phyloP scores from a whole-genome alignment of 2,329 filamentous ascomycete species.

The Ascochyta pisi region DNA sequence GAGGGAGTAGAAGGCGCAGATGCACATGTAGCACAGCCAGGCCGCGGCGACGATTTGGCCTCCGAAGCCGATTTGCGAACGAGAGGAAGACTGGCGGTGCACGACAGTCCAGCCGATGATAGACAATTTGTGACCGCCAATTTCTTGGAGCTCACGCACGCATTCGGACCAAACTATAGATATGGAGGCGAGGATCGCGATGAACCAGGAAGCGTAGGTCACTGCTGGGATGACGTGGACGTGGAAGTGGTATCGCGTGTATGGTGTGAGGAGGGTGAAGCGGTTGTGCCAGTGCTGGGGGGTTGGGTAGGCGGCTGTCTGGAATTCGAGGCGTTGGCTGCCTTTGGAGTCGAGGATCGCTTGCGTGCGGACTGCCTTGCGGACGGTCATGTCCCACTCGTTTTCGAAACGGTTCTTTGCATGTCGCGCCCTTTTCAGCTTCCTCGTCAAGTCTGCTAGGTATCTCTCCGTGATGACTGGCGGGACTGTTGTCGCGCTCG shows the following conservation, averaged over 20 bases:
- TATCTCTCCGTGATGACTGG: slow-evolving; percentile 92
- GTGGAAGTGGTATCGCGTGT: slow-evolving; percentile 79
- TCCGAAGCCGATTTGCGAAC: slow-evolving; percentile 80
- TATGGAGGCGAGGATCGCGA: slow-evolving; percentile 77
- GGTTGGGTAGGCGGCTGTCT: slow-evolving; percentile 54
- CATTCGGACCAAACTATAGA: slow-evolving; percentile 94
- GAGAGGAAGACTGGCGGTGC: slow-evolving; percentile 75
- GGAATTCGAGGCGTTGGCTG: slow-evolving; percentile 82
- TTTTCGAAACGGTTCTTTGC: slow-evolving; percentile 81
- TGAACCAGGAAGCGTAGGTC: slow-evolving; percentile 67
- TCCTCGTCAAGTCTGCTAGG: slow-evolving; percentile 85
- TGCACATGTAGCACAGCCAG: slow-evolving; percentile 97
- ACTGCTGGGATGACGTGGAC: slow-evolving; percentile 74
- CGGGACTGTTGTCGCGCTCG: slow-evolving; percentile 63
- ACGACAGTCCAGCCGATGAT: slow-evolving; percentile 72
- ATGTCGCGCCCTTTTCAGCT: slow-evolving; percentile 81
- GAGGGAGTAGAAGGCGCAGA: slow-evolving; percentile 84
- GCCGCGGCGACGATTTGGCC: slow-evolving; percentile 83
- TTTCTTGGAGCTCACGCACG: slow-evolving; percentile 74
- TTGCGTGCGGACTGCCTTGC: slow-evolving; percentile 76
- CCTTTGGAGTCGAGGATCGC: slow-evolving; percentile 82
- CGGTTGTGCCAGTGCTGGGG: slow-evolving; percentile 57
- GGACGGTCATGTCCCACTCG: slow-evolving; percentile 83
- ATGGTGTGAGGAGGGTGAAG: slow-evolving; percentile 70
- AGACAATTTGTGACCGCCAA: slow-evolving; percentile 69